These are phyloP conservation scores for Aquilaria yunnanensis DNA, from an alignment of 345 rosid genomes.

Conservation along the genomic window DNA sequence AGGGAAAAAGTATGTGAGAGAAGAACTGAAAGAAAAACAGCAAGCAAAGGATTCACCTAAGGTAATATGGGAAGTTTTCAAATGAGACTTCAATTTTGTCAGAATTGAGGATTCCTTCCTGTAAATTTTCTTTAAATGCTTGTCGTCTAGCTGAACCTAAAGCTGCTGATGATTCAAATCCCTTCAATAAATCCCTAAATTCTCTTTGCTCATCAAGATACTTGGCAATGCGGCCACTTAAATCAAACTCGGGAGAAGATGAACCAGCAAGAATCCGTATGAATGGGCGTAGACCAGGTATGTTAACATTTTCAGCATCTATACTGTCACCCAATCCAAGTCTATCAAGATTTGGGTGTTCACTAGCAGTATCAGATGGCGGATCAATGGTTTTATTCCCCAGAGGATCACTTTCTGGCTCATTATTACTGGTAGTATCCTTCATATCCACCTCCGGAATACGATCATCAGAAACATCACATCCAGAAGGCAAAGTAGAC, in stretches of 20 bases:
- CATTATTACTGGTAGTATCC: slow-evolving; percentile 45
- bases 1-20: background rate
- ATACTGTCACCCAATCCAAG: slow-evolving; percentile 41
- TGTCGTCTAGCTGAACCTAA: slow-evolving; percentile 49
- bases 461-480: slow-evolving; percentile 31
- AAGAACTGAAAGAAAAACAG: background rate
- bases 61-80: slow-evolving; percentile 68
- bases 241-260: slow-evolving; percentile 41
- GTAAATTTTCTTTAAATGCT: slow-evolving; percentile 53
- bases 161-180: slow-evolving; percentile 35
- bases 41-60: slow-evolving; percentile 40
- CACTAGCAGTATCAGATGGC: slow-evolving; percentile 40
- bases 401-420: slow-evolving; percentile 35
- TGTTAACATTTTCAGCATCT: slow-evolving; percentile 42
- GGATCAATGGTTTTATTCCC: slow-evolving; percentile 43
- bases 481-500: slow-evolving; percentile 44
- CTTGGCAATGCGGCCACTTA: slow-evolving; percentile 47
- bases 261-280: slow-evolving; percentile 50
- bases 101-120: slow-evolving; percentile 53
- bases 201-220: slow-evolving; percentile 48
- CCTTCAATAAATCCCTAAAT: slow-evolving; percentile 40
- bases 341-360: slow-evolving; percentile 35
- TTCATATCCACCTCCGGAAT: slow-evolving; percentile 59
- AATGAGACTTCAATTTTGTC: slow-evolving; percentile 60
- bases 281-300: slow-evolving; percentile 50